A percentile compares a stretch with the other conserved stretches of the same genome.
phyloP scores from a whole-genome alignment of 192 early-diverging fungal genomes.

The Coemansia sp. region DNA sequence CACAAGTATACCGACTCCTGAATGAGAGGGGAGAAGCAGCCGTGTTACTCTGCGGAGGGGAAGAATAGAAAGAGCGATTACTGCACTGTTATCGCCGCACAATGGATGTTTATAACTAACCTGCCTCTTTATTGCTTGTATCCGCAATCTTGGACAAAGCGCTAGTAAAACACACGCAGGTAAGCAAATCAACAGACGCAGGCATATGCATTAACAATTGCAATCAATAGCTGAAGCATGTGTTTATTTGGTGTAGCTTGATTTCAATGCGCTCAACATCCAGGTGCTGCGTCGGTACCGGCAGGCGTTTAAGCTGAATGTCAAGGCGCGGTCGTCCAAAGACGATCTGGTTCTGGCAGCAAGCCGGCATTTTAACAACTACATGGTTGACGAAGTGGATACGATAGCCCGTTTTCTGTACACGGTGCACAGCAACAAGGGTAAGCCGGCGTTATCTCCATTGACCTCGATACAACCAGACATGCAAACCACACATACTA shows the following conservation, averaged over 20 bases:
- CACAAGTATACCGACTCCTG: too few species aligned
- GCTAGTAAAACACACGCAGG: slow-evolving; percentile 28
- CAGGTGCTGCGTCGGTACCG: slow-evolving; percentile 53
- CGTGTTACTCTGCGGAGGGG: not conserved
- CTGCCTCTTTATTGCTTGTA: not conserved
- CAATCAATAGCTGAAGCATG: not conserved
- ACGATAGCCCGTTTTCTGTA: slow-evolving; percentile 57
- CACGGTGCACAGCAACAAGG: slow-evolving; percentile 49
- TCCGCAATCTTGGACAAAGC: not conserved
- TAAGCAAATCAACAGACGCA: slow-evolving; percentile 4
- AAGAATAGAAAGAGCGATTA: not conserved
- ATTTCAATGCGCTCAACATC: slow-evolving; percentile 50
- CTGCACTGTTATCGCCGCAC: not conserved
- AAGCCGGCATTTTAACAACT: slow-evolving; percentile 41
- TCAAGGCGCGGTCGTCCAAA: slow-evolving; percentile 55
- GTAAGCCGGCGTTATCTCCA: slow-evolving; percentile 3
- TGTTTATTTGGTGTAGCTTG: slow-evolving; percentile 27
- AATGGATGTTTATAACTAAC: not conserved
- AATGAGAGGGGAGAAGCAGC: too few species aligned
- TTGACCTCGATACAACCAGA: not conserved
- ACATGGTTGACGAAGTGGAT: slow-evolving; percentile 54
- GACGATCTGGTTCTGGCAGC: slow-evolving; percentile 50
- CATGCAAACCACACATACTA: not conserved
- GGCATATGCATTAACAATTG: too few species aligned
- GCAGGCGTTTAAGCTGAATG: slow-evolving; percentile 54